Evolutionary conservation across 2,329 filamentous ascomycete genomes (phyloP).

Genomic region (Ophiosphaerella herpotricha): DNA sequence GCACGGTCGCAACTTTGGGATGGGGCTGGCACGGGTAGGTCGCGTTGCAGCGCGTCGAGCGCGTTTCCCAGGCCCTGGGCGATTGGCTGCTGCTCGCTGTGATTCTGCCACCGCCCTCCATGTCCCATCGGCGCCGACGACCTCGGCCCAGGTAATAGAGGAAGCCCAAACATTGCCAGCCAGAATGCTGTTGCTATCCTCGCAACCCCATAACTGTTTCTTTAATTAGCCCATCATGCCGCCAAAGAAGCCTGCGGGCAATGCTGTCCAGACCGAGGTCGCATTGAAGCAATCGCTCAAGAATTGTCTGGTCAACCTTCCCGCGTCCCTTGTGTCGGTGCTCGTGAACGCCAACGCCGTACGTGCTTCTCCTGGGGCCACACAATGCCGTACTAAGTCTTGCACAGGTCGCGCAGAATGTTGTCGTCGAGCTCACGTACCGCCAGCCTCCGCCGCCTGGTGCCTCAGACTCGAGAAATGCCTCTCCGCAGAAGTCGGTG

Average conservation of each 20-base stretch:
- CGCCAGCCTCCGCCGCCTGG: slow-evolving; percentile 60
- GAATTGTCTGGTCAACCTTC: slow-evolving; percentile 93
- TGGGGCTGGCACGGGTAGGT: slow-evolving; percentile 15
- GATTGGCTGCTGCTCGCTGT: slow-evolving; percentile 20
- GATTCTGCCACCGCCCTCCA: slow-evolving; percentile 31
- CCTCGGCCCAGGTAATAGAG: slow-evolving; percentile 34
- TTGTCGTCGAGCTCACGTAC: slow-evolving; percentile 88
- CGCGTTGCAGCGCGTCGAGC: slow-evolving; percentile 33
- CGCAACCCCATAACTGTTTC: not conserved
- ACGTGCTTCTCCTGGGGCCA: slow-evolving; percentile 45
- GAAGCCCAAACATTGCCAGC: slow-evolving; percentile 8
- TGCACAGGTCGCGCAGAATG: slow-evolving; percentile 84
- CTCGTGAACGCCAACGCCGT: slow-evolving; percentile 90
- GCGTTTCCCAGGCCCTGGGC: slow-evolving; percentile 18
- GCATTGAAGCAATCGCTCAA: slow-evolving; percentile 80
- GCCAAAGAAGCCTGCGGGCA: slow-evolving; percentile 50
- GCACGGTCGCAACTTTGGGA: slow-evolving; percentile 28
- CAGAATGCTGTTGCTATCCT: slow-evolving; percentile 1
- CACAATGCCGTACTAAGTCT: slow-evolving; percentile 42
- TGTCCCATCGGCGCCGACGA: slow-evolving; percentile 25
- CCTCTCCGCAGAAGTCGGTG: slow-evolving; percentile 66
- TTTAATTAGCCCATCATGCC: slow-evolving; percentile 32
- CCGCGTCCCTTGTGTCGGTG: slow-evolving; percentile 78
- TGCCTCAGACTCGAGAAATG: slow-evolving; percentile 42
- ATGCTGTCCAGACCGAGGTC: slow-evolving; percentile 75